Evolutionary conservation across 306 rosid species (phyloP).

Genomic region (Citrullus amarus): DNA sequence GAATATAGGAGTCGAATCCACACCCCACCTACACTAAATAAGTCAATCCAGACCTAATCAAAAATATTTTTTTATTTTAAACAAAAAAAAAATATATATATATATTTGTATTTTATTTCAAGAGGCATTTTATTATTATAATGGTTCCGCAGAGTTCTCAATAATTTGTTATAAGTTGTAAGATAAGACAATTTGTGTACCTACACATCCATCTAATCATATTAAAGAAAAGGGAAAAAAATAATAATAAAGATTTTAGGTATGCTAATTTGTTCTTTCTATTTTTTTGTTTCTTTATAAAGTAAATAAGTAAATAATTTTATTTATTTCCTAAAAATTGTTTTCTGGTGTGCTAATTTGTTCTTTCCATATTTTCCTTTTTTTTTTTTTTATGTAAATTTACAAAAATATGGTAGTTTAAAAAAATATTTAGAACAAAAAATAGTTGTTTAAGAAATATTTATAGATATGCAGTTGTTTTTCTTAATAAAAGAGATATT

Average conservation of each 20-base stretch:
- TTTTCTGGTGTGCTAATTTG: neutral
- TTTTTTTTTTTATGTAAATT: neutral
- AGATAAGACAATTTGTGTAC: neutral
- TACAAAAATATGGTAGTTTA: no score
- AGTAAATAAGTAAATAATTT: neutral
- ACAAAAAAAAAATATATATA: no score
- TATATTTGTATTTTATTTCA: no score
- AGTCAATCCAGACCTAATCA: neutral
- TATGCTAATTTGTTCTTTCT: neutral
- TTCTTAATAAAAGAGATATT: no score
- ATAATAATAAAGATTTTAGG: neutral
- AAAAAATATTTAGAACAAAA: no score
- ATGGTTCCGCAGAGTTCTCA: no score
- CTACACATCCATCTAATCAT: neutral
- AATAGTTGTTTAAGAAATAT: no score
- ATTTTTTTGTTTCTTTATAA: neutral
- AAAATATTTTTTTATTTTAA: no score
- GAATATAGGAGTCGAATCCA: no score
- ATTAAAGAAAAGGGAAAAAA: neutral
- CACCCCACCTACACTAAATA: no score
- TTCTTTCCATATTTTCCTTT: neutral
- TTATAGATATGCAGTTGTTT: no score
- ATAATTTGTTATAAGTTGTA: neutral
- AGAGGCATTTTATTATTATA: no score
- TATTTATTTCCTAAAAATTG: neutral